These are phyloP conservation scores for Smittium mucronatum DNA, from an alignment of 371 early-diverging fungal genomes.

Conservation along the genomic window DNA sequence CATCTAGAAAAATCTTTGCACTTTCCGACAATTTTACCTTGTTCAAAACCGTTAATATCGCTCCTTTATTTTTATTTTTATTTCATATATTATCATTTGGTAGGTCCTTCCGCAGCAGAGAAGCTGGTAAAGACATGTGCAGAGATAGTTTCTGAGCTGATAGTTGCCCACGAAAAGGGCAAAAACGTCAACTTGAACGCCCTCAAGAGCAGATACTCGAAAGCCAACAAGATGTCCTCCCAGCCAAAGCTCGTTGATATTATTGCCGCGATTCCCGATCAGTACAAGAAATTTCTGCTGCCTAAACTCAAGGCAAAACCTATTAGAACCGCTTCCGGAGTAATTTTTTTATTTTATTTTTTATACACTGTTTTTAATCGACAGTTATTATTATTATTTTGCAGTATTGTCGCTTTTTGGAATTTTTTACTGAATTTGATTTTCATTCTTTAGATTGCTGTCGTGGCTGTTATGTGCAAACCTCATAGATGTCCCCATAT, in stretches of 20 bases:
- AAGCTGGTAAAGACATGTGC: constrained; percentile 69
- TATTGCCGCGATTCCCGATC: constrained; percentile 95
- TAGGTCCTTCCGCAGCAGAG: constrained; percentile 36
- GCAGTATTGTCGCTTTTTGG: no score
- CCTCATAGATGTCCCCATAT: constrained; percentile 99
- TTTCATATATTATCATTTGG: background rate
- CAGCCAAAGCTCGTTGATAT: constrained; percentile 98
- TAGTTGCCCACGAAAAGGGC: constrained; percentile 49
- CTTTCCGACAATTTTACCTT: no score
- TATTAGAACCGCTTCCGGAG: constrained; percentile 94
- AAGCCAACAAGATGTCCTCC: constrained; percentile 61
- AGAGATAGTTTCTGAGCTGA: constrained; percentile 82
- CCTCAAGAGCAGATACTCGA: constrained; percentile 59
- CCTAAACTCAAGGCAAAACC: constrained; percentile 94
- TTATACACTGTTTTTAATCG: background rate
- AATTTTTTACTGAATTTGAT: constrained; percentile 8
- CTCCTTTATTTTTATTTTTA: no score
- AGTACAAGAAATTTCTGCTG: constrained; percentile 72
- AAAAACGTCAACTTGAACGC: constrained; percentile 81
- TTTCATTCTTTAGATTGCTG: constrained; percentile 63
- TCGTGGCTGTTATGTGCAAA: constrained; percentile 99
- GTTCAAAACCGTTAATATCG: no score
- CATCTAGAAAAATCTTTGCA: no score
- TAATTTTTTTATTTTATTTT: constrained; percentile 37
- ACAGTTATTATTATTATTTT: background rate